Conservation (phyloP, 2,329 filamentous ascomycete genomes). For the Talaromyces pinophilus region DNA sequence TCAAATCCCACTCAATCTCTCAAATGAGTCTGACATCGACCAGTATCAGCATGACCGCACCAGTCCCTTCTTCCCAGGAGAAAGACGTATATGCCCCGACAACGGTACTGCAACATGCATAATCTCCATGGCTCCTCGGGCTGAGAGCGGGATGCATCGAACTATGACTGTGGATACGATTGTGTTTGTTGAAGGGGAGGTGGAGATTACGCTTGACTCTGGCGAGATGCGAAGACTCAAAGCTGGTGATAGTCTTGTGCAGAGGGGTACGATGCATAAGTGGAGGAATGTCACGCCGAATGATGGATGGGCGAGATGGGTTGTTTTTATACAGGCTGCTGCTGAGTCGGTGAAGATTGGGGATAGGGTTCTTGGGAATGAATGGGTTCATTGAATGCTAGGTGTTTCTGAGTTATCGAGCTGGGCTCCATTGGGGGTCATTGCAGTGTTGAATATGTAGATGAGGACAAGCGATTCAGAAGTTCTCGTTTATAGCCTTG, state of each 20-base stretch:
- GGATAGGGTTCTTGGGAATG: slow-evolving; percentile 1
- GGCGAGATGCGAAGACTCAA: slow-evolving; percentile 51
- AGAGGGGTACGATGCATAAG: slow-evolving; percentile 58
- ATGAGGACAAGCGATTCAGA: too few species aligned
- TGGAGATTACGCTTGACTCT: slow-evolving; percentile 56
- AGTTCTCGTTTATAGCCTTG: too few species aligned
- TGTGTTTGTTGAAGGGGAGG: slow-evolving; percentile 55
- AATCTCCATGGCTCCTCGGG: slow-evolving; percentile 35
- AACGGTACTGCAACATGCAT: slow-evolving; percentile 8
- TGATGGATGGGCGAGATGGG: slow-evolving; percentile 52
- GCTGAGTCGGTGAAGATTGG: neutral
- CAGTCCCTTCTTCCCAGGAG: slow-evolving; percentile 13
- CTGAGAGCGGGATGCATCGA: slow-evolving; percentile 53
- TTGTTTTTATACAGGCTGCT: slow-evolving; percentile 30
- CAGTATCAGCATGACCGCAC: slow-evolving; percentile 11
- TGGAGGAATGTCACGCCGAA: slow-evolving; percentile 52
- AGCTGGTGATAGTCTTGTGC: slow-evolving; percentile 57
- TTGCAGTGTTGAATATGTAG: too few species aligned
- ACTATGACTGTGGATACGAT: slow-evolving; percentile 59
- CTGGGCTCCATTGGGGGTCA: too few species aligned
- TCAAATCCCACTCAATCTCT: neutral
- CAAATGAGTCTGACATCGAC: slow-evolving; percentile 7
- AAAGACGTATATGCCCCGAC: slow-evolving; percentile 13
- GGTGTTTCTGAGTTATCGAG: too few species aligned
- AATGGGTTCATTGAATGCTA: slow-evolving; percentile 5